These are phyloP conservation scores for Jasminum sambac DNA, from an alignment of 257 asterid species.

Conservation along the genomic window DNA sequence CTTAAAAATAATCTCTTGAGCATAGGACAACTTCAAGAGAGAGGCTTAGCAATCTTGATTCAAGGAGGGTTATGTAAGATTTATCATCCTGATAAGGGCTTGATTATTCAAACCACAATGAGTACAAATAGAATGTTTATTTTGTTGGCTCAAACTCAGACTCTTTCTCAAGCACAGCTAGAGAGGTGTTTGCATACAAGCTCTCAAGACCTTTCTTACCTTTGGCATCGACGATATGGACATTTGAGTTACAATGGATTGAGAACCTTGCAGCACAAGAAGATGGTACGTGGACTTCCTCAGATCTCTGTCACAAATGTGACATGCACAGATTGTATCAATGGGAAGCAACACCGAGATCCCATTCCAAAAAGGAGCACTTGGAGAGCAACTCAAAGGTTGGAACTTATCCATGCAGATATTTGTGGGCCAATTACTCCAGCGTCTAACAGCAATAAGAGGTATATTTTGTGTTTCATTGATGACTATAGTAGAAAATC, in stretches of 20 bases:
- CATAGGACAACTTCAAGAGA: not conserved
- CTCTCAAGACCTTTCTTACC: not conserved
- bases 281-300: too few relatives aligned
- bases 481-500: too few relatives aligned
- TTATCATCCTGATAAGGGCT: not conserved
- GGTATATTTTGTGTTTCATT: too few relatives aligned
- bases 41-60: not conserved
- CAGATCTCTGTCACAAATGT: too few relatives aligned
- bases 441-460: too few relatives aligned
- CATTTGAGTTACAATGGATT: not conserved
- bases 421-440: too few relatives aligned
- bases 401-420: too few relatives aligned
- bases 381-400: too few relatives aligned
- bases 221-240: not conserved
- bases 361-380: too few relatives aligned
- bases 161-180: too few relatives aligned
- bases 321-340: too few relatives aligned
- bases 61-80: not conserved
- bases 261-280: not conserved
- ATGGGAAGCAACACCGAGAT: too few relatives aligned
- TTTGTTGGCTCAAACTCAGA: not conserved
- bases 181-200: not conserved
- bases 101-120: not conserved
- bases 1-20: not conserved
- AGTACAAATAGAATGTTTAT: not conserved